Percentiles rank a stretch among this genome's conserved stretches.
These are phyloP conservation scores for Candida gorgasii DNA, from an alignment of 805 yeast genomes.

Conservation along the genomic window DNA sequence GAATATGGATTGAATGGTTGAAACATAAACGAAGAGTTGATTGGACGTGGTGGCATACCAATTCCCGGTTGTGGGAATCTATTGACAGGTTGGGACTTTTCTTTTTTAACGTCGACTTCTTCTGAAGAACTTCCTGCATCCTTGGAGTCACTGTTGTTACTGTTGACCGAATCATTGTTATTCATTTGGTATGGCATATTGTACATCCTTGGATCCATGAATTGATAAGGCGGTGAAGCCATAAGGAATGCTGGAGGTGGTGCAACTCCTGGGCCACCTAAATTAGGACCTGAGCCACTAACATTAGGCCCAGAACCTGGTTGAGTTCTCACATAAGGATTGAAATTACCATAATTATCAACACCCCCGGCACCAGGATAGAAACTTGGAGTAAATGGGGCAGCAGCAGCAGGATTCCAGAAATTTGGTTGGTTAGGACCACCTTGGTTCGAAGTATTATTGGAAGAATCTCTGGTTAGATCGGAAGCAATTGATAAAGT, in stretches of 20 bases:
- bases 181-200: conserved; percentile 25
- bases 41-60: conserved; percentile 34
- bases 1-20: conserved; percentile 53
- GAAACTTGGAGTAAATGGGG: conserved; percentile 53
- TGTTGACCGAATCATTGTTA: conserved; percentile 15
- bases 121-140: not conserved
- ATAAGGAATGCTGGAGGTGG: conserved; percentile 43
- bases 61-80: conserved; percentile 20
- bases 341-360: conserved; percentile 1
- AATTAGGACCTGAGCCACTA: conserved; percentile 32
- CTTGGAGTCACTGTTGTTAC: conserved; percentile 5
- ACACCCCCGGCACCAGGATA: conserved; percentile 19
- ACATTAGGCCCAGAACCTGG: conserved; percentile 12
- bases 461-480: conserved; percentile 14
- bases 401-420: conserved; percentile 69
- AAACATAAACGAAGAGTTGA: conserved; percentile 45
- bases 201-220: conserved; percentile 38
- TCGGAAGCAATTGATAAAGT: conserved; percentile 34
- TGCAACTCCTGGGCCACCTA: conserved; percentile 11
- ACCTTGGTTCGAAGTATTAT: not conserved
- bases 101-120: conserved; percentile 1
- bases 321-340: not conserved
- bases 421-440: not conserved
- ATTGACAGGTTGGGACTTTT: not conserved
- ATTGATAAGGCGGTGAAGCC: conserved; percentile 35